A percentile compares a stretch with the other conserved stretches of the same genome.
phyloP scores from a whole-genome alignment of 495 filamentous ascomycete genomes.

The Penicillium ochrochloron region DNA sequence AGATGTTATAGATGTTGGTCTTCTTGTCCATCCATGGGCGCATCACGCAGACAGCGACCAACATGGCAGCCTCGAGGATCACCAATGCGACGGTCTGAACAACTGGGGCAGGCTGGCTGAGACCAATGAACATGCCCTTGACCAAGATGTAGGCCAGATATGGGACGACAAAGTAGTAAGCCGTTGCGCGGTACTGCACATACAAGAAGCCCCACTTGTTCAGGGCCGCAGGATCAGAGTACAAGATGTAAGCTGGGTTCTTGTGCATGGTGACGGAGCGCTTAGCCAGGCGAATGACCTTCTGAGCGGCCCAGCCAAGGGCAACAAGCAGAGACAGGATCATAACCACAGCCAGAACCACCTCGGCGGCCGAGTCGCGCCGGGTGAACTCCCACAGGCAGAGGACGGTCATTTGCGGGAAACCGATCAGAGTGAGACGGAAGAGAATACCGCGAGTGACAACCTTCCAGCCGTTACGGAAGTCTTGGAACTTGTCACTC shows the following conservation, averaged over 20 bases:
- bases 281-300: conserved; percentile 86
- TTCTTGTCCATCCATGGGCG: conserved; percentile 99
- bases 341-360: conserved; percentile 89
- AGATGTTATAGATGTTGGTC: conserved; percentile 95
- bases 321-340: conserved; percentile 79
- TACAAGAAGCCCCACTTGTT: conserved; percentile 99
- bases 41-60: conserved; percentile 79
- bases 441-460: conserved; percentile 92
- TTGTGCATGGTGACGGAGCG: conserved; percentile 90
- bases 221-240: conserved; percentile 86
- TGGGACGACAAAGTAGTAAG: conserved; percentile 95
- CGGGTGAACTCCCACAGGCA: conserved; percentile 94
- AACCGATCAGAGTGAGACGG: conserved; percentile 87
- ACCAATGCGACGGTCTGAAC: conserved; percentile 85
- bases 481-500: conserved; percentile 87
- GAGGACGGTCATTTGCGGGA: conserved; percentile 88
- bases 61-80: conserved; percentile 79
- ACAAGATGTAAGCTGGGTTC: conserved; percentile 96
- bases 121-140: conserved; percentile 90
- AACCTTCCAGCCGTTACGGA: conserved; percentile 88
- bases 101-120: conserved; percentile 73
- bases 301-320: conserved; percentile 84
- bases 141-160: conserved; percentile 76
- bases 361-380: conserved; percentile 82
- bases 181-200: conserved; percentile 94